Evolutionary conservation across 768 basidiomycete species (phyloP), one percentile per base, ranked within the genome.

Genomic region (Hydnomerulius pinastri): DNA sequence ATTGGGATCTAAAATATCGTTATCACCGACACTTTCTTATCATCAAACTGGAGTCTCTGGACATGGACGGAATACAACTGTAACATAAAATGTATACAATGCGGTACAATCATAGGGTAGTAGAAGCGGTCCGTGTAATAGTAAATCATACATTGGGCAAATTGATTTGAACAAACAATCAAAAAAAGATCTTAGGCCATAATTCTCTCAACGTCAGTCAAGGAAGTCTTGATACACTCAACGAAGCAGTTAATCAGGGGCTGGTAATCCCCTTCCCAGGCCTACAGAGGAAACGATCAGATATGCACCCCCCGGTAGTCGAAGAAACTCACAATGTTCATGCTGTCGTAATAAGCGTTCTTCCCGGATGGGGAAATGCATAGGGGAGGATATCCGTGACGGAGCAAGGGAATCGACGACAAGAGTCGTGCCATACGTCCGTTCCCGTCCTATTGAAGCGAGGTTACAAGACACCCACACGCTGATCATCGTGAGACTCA

Each of bases 371-470:
- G 62, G 13, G 52, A 55, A 41, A 68, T 56, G 36, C 57, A 72
- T 17, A 70, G 48, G 7, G 69, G 61, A 32, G 69, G 69, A 36
- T 59, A 69, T 25, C 68, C 68, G 17, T 63, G 57, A 24, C 65
- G 69, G 6, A 70, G 37, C 17, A 70, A 61, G 11, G 69, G 69
- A 6, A 70, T 70, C 39, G 70, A 72, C 0, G 69, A 71, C 5
- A 70, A 36, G 7, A 70, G 46, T 29, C 63, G 59, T 12, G 69
- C 67, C 63, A 70, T 64, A 8, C 69, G 61, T n/a, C 70, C 67
- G 48, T 70, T 70, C 39, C 70, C 69, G 17, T 70, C 64, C 68
- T 70, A 21, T n/a, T 5, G 12, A 38, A 35, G 7, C 7, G 15
- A 46, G 18, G 15, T 27, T n/a, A 18, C 10, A 43, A 32, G 29